phyloP scores from a whole-genome alignment of 208 protist species.

The Perkinsela sp. region DNA sequence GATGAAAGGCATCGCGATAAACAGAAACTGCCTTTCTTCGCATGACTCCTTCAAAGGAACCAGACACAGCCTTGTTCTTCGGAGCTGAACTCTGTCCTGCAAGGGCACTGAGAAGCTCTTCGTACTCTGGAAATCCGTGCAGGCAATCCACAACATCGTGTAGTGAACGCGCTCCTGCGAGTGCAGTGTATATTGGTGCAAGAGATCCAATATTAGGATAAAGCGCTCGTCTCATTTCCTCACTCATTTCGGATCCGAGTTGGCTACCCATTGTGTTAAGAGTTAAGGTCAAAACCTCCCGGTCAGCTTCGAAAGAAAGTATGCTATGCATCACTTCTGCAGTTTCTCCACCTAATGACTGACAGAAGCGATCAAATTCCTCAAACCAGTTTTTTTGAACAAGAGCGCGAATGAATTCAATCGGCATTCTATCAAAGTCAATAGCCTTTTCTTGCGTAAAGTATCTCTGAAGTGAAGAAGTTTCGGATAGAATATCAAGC shows the following conservation, averaged over 20 bases:
- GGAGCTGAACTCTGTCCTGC: neutral
- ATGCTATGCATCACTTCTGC: constrained; percentile 58
- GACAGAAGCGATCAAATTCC: constrained; percentile 85
- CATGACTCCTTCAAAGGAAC: constrained; percentile 52
- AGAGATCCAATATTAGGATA: constrained; percentile 64
- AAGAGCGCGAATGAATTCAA: constrained; percentile 89
- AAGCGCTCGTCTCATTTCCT: constrained; percentile 30
- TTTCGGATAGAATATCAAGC: constrained; percentile 85
- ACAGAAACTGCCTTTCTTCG: constrained; percentile 41
- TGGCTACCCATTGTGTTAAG: constrained; percentile 81
- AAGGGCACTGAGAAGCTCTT: constrained; percentile 41
- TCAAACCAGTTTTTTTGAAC: constrained; percentile 94
- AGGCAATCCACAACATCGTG: constrained; percentile 42
- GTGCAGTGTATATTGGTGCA: constrained; percentile 51
- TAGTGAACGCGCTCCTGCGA: constrained; percentile 37
- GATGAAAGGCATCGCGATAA: constrained; percentile 47
- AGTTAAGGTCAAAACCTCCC: constrained; percentile 84
- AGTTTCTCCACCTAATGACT: constrained; percentile 50
- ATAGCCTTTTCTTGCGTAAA: constrained; percentile 34
- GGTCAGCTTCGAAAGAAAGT: constrained; percentile 83
- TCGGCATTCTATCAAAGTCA: constrained; percentile 65
- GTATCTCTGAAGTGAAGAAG: constrained; percentile 67
- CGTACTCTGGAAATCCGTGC: constrained; percentile 29
- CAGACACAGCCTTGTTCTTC: constrained; percentile 8
- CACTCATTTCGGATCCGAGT: constrained; percentile 15